Percentiles rank a stretch among this genome's conserved stretches.
phyloP scores from a whole-genome alignment of 768 basidiomycete genomes.

The Myochromella boudieri region DNA sequence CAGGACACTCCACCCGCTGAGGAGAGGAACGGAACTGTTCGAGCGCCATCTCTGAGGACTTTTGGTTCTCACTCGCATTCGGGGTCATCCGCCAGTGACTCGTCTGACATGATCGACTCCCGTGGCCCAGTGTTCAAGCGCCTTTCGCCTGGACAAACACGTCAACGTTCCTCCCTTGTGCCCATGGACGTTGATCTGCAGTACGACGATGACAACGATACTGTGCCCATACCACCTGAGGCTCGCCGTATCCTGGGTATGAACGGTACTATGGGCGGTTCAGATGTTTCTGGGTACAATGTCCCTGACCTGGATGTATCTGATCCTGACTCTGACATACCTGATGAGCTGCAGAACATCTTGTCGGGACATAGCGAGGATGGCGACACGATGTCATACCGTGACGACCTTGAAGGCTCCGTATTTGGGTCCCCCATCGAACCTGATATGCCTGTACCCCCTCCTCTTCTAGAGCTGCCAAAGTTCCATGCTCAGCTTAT shows the following conservation, averaged over 20 bases:
- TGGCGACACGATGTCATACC: conserved; percentile 39
- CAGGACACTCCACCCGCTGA: conserved; percentile 2
- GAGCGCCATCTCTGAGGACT: conserved; percentile 38
- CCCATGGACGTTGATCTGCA: conserved; percentile 17
- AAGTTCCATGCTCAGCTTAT: conserved; percentile 44
- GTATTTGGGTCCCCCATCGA: conserved; percentile 45
- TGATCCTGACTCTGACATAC: conserved; percentile 80
- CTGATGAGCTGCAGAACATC: conserved; percentile 70
- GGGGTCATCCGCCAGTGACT: conserved; percentile 8
- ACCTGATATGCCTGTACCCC: conserved; percentile 32
- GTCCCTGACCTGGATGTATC: conserved; percentile 49
- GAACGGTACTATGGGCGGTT: conserved; percentile 67
- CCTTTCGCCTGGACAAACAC: conserved; percentile 20
- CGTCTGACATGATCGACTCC: conserved; percentile 14
- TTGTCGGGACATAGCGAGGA: conserved; percentile 40
- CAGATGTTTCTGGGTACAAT: conserved; percentile 43
- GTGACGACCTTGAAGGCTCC: conserved; percentile 20
- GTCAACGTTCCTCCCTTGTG: conserved; percentile 24
- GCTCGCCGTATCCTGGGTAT: conserved; percentile 60
- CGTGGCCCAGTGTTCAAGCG: conserved; percentile 38
- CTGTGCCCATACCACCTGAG: conserved; percentile 44
- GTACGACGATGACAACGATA: conserved; percentile 18
- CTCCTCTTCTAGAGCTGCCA: conserved; percentile 27
- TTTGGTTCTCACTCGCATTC: conserved; percentile 34
- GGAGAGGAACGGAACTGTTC: conserved; percentile 23